Evolutionary conservation across 805 yeast species (phyloP), one percentile per base, ranked within the genome.

Genomic region (Ogataea pini): DNA sequence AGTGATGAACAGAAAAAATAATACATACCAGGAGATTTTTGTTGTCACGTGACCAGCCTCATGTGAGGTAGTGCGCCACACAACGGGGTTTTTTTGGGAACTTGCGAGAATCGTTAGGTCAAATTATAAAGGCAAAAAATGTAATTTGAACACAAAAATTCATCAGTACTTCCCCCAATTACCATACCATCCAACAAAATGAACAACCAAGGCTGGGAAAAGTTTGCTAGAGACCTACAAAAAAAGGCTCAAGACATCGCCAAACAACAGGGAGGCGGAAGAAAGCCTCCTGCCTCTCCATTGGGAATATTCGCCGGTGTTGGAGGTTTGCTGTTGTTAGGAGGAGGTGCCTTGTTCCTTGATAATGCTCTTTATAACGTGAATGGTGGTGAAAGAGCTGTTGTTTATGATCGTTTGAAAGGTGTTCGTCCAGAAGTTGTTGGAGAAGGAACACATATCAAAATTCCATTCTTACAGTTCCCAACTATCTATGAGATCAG

Each of bases 301-400:
- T 68, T 72, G 24, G 82, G 83, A 16, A 65, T 80, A 27, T 74
- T 83, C 61, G 79, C 83, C 17, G 90, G 89, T 5, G 58, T 77
- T 17, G 86, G 86, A 31, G 87, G 88, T 3, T 57, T 85, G 17
- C 48, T 84, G 1, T 55, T 80, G 5, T 64, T 84, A 4, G 86
- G 83, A 46, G 83, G 80, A 45, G 84, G 81, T 49, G 78, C 81
- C 2, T 43, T 79, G 36, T 63, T 77, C 20, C 54, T 78, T 32
- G 80, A 83, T 57, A 71, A 80, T 34, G 74, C 90, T 1, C 70
- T 86, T 29, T 86, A 83, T 71, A 86, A 85, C 65, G 99, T 94
- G 51, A 98, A 94, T 70, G 99, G 99, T 82, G 99, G 99, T 70
- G 98, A 92, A 69, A 79, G 99, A 65, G 99, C 97, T 14, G 91